Evolutionary conservation across 768 basidiomycete genomes (phyloP).

Genomic region (Strobilomyces confusus): DNA sequence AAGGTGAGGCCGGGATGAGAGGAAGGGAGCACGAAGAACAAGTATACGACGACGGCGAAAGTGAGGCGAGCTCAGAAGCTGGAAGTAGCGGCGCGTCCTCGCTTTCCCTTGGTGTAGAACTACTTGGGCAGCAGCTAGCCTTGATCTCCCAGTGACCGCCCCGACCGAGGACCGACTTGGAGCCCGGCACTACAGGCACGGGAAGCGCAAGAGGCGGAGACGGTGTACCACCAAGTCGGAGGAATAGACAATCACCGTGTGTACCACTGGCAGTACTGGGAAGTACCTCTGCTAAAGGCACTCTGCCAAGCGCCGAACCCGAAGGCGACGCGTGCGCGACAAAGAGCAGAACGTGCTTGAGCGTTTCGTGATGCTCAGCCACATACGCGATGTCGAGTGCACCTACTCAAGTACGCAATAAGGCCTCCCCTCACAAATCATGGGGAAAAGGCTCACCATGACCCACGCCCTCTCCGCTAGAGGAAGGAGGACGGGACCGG

Average conservation of each 20-base stretch:
- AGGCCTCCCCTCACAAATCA: neutral
- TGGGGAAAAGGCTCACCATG: conserved; percentile 14
- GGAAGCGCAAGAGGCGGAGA: conserved; percentile 59
- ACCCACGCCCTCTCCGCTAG: conserved; percentile 7
- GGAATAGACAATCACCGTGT: conserved; percentile 52
- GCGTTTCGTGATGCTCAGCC: conserved; percentile 82
- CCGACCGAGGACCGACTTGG: conserved; percentile 53
- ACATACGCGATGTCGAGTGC: conserved; percentile 47
- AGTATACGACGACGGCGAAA: conserved; percentile 61
- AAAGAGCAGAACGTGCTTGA: conserved; percentile 76
- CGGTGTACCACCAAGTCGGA: conserved; percentile 54
- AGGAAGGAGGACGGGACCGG: conserved; percentile 11
- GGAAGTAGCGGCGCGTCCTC: conserved; percentile 53
- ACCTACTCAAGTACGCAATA: conserved; percentile 8
- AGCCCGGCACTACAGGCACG: conserved; percentile 53
- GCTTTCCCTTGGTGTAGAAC: conserved; percentile 12
- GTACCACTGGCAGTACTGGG: conserved; percentile 39
- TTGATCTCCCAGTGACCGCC: conserved; percentile 72
- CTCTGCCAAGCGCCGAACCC: conserved; percentile 37
- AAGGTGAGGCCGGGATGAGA: conserved; percentile 48
- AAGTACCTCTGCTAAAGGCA: conserved; percentile 58
- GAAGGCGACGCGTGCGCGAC: conserved; percentile 36
- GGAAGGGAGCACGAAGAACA: conserved; percentile 81
- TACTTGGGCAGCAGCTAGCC: conserved; percentile 37
- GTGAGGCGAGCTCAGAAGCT: conserved; percentile 55